phyloP scores from a whole-genome alignment of 257 asterid genomes.

The Scutellaria galericulata region DNA sequence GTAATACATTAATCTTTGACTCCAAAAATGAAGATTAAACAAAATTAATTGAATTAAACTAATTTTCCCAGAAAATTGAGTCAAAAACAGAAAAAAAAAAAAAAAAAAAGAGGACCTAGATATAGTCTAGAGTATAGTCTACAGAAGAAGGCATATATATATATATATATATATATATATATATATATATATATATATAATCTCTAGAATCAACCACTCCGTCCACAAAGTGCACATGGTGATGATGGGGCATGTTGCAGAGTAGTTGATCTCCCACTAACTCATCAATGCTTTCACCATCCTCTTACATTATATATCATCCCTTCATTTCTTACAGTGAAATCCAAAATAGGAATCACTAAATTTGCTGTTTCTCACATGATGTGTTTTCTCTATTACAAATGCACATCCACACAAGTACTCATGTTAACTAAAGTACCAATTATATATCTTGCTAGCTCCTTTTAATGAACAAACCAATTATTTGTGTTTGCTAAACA shows the following conservation, averaged over 20 bases:
- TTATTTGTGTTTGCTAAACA: neutral
- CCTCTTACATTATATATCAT: neutral
- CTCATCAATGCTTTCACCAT: neutral
- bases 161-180: no score
- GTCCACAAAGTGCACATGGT: neutral
- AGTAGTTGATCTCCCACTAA: neutral
- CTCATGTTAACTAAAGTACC: neutral
- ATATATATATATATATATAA: no score
- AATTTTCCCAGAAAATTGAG: no score
- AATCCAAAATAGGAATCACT: conserved; percentile 36
- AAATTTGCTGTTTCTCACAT: conserved; percentile 34
- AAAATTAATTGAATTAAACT: no score
- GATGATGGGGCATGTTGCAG: neutral
- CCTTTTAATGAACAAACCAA: neutral
- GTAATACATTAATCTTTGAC: no score
- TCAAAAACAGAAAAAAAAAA: no score
- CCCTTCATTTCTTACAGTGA: conserved; percentile 24
- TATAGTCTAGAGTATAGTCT: no score
- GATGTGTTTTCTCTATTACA: conserved; percentile 34
- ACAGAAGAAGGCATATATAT: no score
- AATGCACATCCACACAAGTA: neutral
- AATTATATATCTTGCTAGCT: neutral
- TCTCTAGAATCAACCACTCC: neutral
- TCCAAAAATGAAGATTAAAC: no score
- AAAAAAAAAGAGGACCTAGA: no score